phyloP scores from a whole-genome alignment of 495 filamentous ascomycete species.

The Neurospora terricola region DNA sequence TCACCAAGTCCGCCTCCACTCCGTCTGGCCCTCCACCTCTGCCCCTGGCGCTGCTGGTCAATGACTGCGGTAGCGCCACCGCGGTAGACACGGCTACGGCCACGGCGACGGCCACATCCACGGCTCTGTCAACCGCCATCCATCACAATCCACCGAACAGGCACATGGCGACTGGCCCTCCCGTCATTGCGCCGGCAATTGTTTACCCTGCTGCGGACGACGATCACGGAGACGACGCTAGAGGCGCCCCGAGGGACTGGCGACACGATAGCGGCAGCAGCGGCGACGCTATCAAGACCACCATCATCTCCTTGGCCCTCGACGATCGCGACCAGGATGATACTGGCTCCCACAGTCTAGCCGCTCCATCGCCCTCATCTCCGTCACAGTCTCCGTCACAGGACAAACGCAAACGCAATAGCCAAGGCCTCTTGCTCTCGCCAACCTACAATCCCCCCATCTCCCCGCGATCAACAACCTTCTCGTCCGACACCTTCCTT shows the following conservation, averaged over 20 bases:
- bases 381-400: background rate
- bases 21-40: background rate
- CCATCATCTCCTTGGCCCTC: constrained; percentile 4
- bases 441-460: background rate
- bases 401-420: background rate
- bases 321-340: constrained; percentile 10
- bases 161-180: constrained; percentile 7
- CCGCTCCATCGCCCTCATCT: background rate
- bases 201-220: constrained; percentile 1
- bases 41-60: background rate
- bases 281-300: background rate
- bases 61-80: background rate
- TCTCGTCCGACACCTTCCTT: constrained; percentile 5
- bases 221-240: constrained; percentile 4
- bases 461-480: constrained; percentile 5
- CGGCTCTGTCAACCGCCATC: constrained; percentile 7
- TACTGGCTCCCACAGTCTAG: constrained; percentile 3
- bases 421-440: background rate
- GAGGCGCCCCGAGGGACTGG: background rate
- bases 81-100: constrained; percentile 6
- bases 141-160: background rate
- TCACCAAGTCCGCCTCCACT: background rate
- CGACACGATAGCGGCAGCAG: background rate
- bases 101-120: constrained; percentile 10
- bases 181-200: constrained; percentile 2